phyloP scores from a whole-genome alignment of 371 early-diverging fungal species.

The Conidiobolus incongruus region DNA sequence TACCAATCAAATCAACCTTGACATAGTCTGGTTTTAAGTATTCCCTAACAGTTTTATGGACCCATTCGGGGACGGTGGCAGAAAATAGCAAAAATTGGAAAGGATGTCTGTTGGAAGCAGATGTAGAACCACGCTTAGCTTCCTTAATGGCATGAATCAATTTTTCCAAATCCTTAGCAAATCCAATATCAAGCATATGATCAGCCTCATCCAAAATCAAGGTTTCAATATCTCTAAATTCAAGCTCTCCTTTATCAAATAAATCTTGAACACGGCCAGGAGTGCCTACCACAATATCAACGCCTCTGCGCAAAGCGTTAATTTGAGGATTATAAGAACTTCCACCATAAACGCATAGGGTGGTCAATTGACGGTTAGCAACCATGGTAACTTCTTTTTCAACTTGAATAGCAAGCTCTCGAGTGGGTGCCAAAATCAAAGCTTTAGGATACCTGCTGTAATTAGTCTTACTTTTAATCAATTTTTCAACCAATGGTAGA shows the following conservation, averaged over 20 bases:
- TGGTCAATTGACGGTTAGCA: constrained; percentile 24
- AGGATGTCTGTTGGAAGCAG: constrained; percentile 4
- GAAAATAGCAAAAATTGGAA: constrained; percentile 75
- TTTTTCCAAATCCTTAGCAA: constrained; percentile 80
- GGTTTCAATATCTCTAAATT: constrained; percentile 41
- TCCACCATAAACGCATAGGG: constrained; percentile 37
- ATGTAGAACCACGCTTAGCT: constrained; percentile 18
- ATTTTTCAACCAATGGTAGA: constrained; percentile 60
- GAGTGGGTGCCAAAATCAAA: constrained; percentile 79
- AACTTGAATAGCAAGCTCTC: constrained; percentile 92
- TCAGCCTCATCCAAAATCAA: constrained; percentile 93
- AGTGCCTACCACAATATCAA: constrained; percentile 91
- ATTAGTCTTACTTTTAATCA: constrained; percentile 8
- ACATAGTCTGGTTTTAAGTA: constrained; percentile 69
- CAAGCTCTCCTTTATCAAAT: constrained; percentile 63
- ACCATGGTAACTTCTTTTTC: constrained; percentile 41
- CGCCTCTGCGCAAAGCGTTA: constrained; percentile 53
- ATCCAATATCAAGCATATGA: constrained; percentile 90
- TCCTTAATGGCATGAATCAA: constrained; percentile 46
- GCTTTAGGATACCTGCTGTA: constrained; percentile 63
- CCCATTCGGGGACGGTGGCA: constrained; percentile 71
- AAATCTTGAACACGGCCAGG: constrained; percentile 95
- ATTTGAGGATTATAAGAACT: constrained; percentile 56
- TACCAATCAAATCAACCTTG: constrained; percentile 57
- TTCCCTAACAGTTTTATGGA: constrained; percentile 49